Base-by-base conservation (phyloP, 331 rosid genomes). In the Prunus yedoensis region DNA sequence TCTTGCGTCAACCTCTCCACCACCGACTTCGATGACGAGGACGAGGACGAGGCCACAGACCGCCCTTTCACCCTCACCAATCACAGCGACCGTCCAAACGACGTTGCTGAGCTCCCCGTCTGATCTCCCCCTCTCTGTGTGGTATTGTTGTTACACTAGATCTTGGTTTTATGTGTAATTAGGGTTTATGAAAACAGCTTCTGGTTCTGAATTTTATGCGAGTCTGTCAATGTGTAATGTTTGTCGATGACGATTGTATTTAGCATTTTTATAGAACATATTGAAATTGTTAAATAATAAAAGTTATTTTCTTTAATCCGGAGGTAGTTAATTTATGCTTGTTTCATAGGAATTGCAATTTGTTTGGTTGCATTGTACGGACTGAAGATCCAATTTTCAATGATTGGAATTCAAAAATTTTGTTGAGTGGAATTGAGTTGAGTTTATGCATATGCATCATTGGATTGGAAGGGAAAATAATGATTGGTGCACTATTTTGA, bases 1-100 rank as follows among this genome's bases (percentile, higher is more conserved):
- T 88, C 98, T 32, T 93, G 98, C 83, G 95, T 93, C 88, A 86
- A 91, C 85, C 66, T 93, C 88, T 14, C 95, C 87, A 91, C 97
- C 83, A 45, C 78, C 45, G 97, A 86, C 20, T 77, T 77, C 78
- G 95, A 93, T 16, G 47, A 82, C 4, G 84, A 83, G 32, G 86
- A 79, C 32, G 77, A 49, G 3, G 70, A 32, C 38, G 79, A 23
- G 70, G 58, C 78, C 70, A 17, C 53, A 12, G 38, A 79, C 74
- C 75, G 47, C 41, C 79, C 82, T 23, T 69, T 62, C 57, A 28
- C 77, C 56, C 70, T 60, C 46, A 68, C 77, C 68, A 18, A 62
- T 63, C 74, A 35, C 73, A n/a, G n/a, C 52, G 73, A 70, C 47
- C 49, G 73, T 53, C 68, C 71, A 11, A 77, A 85, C 77, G 86